These are phyloP conservation scores for Penicillium crustosum DNA, from an alignment of 2,329 filamentous ascomycete genomes.

Conservation along the genomic window DNA sequence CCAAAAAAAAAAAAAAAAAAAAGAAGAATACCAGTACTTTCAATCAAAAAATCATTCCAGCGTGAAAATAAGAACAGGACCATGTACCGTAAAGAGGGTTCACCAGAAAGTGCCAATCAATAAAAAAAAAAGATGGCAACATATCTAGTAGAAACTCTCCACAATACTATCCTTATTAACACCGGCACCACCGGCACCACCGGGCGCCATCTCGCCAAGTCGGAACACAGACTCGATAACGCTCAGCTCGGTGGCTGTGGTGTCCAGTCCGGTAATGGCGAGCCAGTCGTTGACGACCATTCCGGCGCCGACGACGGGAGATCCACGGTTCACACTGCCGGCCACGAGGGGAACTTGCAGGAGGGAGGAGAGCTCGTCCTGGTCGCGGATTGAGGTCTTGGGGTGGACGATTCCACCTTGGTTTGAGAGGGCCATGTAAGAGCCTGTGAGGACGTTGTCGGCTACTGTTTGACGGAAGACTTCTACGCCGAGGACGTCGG, in stretches of 20 bases:
- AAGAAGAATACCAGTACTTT: slow-evolving; percentile 4
- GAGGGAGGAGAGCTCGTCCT: slow-evolving; percentile 91
- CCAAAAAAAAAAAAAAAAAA: slow-evolving; percentile 9
- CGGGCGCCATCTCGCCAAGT: slow-evolving; percentile 73
- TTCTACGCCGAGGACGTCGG: slow-evolving; percentile 73
- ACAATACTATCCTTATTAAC: slow-evolving; percentile 95
- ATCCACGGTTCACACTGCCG: slow-evolving; percentile 88
- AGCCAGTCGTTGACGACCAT: slow-evolving; percentile 99
- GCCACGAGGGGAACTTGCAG: slow-evolving; percentile 95
- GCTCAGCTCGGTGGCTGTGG: slow-evolving; percentile 94
- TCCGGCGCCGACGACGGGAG: slow-evolving; percentile 89
- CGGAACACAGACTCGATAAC: slow-evolving; percentile 96
- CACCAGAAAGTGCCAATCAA: slow-evolving; percentile 2
- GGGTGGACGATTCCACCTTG: slow-evolving; percentile 96
- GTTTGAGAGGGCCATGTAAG: slow-evolving; percentile 95
- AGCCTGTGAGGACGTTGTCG: slow-evolving; percentile 93
- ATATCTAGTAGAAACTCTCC: slow-evolving; percentile 87
- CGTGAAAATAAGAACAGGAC: slow-evolving; percentile 11
- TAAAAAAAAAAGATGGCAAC: slow-evolving; percentile 1
- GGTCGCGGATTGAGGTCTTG: slow-evolving; percentile 94
- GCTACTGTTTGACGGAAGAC: slow-evolving; percentile 80
- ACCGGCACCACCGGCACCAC: slow-evolving; percentile 58
- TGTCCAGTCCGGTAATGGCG: slow-evolving; percentile 88
- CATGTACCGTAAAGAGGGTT: slow-evolving; percentile 1
- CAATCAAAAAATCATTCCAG: slow-evolving; percentile 10